These are phyloP conservation scores for Thermomucor indicae-seudaticae DNA, from an alignment of 371 early-diverging fungal species.

Conservation along the genomic window DNA sequence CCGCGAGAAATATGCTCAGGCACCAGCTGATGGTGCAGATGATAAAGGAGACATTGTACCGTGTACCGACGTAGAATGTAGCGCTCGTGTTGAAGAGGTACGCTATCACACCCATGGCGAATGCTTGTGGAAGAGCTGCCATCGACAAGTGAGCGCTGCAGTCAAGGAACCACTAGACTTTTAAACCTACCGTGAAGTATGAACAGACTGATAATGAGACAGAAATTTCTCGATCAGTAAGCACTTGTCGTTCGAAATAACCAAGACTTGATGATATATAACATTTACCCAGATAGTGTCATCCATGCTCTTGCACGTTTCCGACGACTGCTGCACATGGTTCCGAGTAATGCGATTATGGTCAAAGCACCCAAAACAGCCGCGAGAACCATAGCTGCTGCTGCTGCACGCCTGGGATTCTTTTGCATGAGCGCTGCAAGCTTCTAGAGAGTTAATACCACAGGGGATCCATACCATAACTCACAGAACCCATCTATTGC, in stretches of 20 bases:
- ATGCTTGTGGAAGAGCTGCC: constrained; percentile 30
- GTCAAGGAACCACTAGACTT: not conserved
- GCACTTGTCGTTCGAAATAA: not conserved
- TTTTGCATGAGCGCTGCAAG: not conserved
- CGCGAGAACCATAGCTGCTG: constrained; percentile 39
- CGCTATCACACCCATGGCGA: constrained; percentile 41
- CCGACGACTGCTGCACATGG: constrained; percentile 38
- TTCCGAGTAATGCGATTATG: constrained; percentile 28
- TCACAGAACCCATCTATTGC: constrained; percentile 45
- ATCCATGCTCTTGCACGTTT: constrained; percentile 41
- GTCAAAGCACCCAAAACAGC: constrained; percentile 35
- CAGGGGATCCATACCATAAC: constrained; percentile 23
- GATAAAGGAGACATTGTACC: constrained; percentile 44
- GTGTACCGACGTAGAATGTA: constrained; percentile 42
- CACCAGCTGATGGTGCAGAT: constrained; percentile 44
- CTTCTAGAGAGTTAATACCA: not conserved
- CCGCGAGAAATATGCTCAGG: constrained; percentile 26
- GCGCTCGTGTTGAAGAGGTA: constrained; percentile 42
- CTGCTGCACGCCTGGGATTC: constrained; percentile 30
- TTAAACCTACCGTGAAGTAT: constrained; percentile 17
- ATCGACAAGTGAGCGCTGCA: constrained; percentile 3
- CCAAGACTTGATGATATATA: too few relatives aligned
- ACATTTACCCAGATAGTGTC: constrained; percentile 32
- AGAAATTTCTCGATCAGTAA: not conserved
- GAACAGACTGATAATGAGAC: constrained; percentile 12